Conservation (phyloP, 257 asterid genomes). For the Capsicum chinense region DNA sequence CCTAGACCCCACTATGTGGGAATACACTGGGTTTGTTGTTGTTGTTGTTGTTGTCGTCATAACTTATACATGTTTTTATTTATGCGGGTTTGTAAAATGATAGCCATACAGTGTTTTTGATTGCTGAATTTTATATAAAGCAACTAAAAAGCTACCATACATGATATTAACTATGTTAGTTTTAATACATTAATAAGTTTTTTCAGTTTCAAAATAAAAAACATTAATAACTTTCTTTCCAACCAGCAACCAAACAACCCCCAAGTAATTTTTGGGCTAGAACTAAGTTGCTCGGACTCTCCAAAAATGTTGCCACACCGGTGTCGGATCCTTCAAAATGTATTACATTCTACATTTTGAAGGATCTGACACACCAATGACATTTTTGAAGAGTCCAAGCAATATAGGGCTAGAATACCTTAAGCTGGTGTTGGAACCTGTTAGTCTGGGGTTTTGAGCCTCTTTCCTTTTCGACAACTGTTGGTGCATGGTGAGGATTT, state of each 20-base stretch:
- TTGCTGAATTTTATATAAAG: neutral
- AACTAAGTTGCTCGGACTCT: no score
- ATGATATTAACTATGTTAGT: neutral
- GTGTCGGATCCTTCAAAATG: no score
- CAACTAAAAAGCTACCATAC: neutral
- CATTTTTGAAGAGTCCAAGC: no score
- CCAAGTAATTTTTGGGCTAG: neutral
- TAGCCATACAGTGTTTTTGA: neutral
- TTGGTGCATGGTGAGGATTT: neutral
- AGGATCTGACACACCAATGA: no score
- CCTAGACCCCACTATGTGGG: no score
- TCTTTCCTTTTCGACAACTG: neutral
- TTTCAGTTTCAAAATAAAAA: neutral
- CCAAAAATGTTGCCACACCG: no score
- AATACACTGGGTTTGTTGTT: no score
- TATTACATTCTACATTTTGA: no score
- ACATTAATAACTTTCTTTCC: neutral
- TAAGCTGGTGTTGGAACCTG: neutral
- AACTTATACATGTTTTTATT: neutral
- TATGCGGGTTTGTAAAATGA: slow-evolving; percentile 4
- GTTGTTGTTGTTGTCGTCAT: neutral
- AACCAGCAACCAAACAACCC: neutral
- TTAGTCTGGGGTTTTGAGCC: neutral
- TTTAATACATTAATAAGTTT: neutral
- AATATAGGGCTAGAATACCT: neutral